A percentile compares a stretch with the other conserved stretches of the same genome.
Evolutionary conservation across 805 yeast species (phyloP).

Genomic region (Saturnispora dispora): DNA sequence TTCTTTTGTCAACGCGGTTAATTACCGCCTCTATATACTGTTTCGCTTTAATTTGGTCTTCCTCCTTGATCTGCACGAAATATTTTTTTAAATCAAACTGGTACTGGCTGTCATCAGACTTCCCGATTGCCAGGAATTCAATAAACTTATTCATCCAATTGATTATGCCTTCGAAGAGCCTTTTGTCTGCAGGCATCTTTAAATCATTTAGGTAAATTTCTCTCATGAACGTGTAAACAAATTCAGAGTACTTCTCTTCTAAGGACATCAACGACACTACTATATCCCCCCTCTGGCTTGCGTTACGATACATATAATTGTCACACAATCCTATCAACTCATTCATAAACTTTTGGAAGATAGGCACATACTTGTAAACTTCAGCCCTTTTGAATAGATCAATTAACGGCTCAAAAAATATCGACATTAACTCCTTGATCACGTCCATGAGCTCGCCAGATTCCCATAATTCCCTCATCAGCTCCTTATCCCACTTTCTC

Average conservation of each 20-base stretch:
- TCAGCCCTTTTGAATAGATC: conserved; percentile 57
- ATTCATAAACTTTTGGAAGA: conserved; percentile 54
- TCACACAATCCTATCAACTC: conserved; percentile 57
- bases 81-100: conserved; percentile 38
- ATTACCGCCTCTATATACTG: conserved; percentile 35
- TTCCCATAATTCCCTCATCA: conserved; percentile 70
- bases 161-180: conserved; percentile 60
- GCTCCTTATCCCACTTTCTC: conserved; percentile 66
- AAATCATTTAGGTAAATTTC: conserved; percentile 74
- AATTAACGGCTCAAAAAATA: conserved; percentile 69
- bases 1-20: conserved; percentile 29
- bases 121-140: conserved; percentile 54
- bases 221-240: conserved; percentile 68
- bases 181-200: conserved; percentile 22
- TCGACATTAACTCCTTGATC: conserved; percentile 60
- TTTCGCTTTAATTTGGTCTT: conserved; percentile 22
- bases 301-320: conserved; percentile 37
- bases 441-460: conserved; percentile 76
- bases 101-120: conserved; percentile 30
- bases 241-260: conserved; percentile 62
- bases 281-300: conserved; percentile 39
- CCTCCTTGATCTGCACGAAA: conserved; percentile 15
- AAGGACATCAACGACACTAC: conserved; percentile 59
- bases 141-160: conserved; percentile 67
- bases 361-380: conserved; percentile 54